phyloP scores from a whole-genome alignment of 495 filamentous ascomycete genomes.

The Elasticomyces elasticus region DNA sequence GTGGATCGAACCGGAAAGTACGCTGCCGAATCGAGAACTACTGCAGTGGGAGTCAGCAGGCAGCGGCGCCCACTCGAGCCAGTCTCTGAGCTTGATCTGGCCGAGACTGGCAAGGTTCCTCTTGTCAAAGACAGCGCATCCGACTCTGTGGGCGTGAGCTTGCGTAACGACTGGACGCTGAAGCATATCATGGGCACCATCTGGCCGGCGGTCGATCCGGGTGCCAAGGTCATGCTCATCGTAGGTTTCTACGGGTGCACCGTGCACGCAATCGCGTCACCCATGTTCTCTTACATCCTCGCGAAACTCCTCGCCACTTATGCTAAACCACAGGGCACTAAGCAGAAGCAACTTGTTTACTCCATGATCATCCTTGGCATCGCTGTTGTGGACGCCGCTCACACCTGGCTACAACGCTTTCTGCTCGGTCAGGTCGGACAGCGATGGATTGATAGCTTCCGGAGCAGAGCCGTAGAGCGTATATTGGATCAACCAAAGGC shows the following conservation, averaged over 20 bases:
- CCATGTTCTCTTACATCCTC: slow-evolving; percentile 69
- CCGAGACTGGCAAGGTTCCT: not conserved
- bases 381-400: slow-evolving; percentile 52
- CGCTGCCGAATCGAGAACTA: slow-evolving; percentile 8
- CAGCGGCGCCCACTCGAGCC: not conserved
- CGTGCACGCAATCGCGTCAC: slow-evolving; percentile 58
- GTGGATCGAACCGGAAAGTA: slow-evolving; percentile 10
- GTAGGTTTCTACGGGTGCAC: slow-evolving; percentile 52
- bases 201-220: slow-evolving; percentile 52
- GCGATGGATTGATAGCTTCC: slow-evolving; percentile 66
- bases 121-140: not conserved
- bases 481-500: slow-evolving; percentile 67
- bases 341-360: slow-evolving; percentile 49
- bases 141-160: not conserved
- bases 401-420: slow-evolving; percentile 58
- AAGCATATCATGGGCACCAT: slow-evolving; percentile 58
- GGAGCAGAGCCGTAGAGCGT: slow-evolving; percentile 55
- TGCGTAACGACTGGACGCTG: slow-evolving; percentile 27
- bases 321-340: slow-evolving; percentile 40
- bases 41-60: not conserved
- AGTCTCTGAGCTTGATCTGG: not conserved
- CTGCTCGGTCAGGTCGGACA: slow-evolving; percentile 63
- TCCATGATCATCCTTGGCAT: slow-evolving; percentile 60
- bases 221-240: slow-evolving; percentile 46
- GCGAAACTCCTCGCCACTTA: slow-evolving; percentile 64